Percentiles rank a stretch among this genome's conserved stretches.
Evolutionary conservation across 2,329 filamentous ascomycete species (phyloP).

Genomic region (Calonectria henricotiae): DNA sequence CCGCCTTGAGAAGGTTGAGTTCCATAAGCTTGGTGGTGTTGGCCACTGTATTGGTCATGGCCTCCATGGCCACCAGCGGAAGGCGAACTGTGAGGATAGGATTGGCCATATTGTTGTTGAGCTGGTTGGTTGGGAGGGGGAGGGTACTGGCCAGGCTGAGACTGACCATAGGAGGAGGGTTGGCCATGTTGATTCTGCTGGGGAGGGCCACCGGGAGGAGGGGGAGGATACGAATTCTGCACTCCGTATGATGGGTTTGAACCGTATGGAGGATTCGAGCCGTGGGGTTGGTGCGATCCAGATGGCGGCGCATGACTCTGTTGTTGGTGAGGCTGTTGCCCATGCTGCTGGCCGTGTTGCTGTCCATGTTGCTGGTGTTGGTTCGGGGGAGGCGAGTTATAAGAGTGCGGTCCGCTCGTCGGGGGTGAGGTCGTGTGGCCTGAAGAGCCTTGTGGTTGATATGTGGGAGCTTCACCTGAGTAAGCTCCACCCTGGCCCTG

Average conservation of each 20-base stretch:
- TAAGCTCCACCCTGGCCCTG: slow-evolving; percentile 68
- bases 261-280: slow-evolving; percentile 47
- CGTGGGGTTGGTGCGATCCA: slow-evolving; percentile 46
- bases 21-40: slow-evolving; percentile 47
- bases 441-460: slow-evolving; percentile 57
- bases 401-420: slow-evolving; percentile 51
- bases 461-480: slow-evolving; percentile 73
- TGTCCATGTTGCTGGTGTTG: slow-evolving; percentile 53
- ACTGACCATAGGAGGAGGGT: slow-evolving; percentile 27
- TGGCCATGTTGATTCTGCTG: slow-evolving; percentile 47
- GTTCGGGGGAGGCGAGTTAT: slow-evolving; percentile 50
- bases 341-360: slow-evolving; percentile 38
- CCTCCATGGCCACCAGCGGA: slow-evolving; percentile 44
- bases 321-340: slow-evolving; percentile 31
- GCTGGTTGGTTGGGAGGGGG: slow-evolving; percentile 46
- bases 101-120: slow-evolving; percentile 46
- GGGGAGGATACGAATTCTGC: slow-evolving; percentile 51
- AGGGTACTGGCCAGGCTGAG: slow-evolving; percentile 36
- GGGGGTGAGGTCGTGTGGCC: slow-evolving; percentile 51
- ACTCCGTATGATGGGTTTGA: slow-evolving; percentile 32
- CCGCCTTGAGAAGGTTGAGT: slow-evolving; percentile 40
- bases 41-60: slow-evolving; percentile 46
- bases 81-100: slow-evolving; percentile 46
- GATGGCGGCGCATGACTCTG: slow-evolving; percentile 27
- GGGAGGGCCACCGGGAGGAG: slow-evolving; percentile 45